phyloP scores from a whole-genome alignment of 495 filamentous ascomycete genomes.

The Evernia prunastri region DNA sequence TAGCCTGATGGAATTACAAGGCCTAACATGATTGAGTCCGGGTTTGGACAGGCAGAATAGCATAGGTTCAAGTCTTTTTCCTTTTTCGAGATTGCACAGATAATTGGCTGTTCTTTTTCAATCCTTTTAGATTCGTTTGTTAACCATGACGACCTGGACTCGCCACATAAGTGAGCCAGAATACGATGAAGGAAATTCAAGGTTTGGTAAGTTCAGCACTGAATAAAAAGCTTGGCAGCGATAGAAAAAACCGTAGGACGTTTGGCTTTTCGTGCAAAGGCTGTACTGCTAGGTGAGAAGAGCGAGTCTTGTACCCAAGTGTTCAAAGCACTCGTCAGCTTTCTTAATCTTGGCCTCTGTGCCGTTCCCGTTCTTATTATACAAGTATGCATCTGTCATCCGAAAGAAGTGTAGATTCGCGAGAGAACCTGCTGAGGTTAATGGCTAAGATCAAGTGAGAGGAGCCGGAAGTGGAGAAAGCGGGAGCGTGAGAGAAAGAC shows the following conservation, averaged over 20 bases:
- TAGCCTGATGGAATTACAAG: not conserved
- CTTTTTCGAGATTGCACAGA: not conserved
- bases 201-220: too few relatives aligned
- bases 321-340: too few relatives aligned
- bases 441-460: not conserved
- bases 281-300: too few relatives aligned
- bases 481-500: constrained; percentile 1
- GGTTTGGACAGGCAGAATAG: not conserved
- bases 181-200: too few relatives aligned
- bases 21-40: not conserved
- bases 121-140: too few relatives aligned
- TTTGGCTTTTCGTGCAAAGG: too few relatives aligned
- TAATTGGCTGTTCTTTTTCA: not conserved
- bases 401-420: constrained; percentile 69
- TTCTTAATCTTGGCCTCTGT: constrained; percentile 70
- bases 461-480: constrained; percentile 11
- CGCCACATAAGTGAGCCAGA: too few relatives aligned
- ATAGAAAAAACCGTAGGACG: too few relatives aligned
- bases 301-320: too few relatives aligned
- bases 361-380: constrained; percentile 76
- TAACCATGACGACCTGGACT: too few relatives aligned
- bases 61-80: not conserved
- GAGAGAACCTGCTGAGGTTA: constrained; percentile 43
- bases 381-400: constrained; percentile 63
- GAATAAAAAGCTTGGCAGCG: too few relatives aligned